A percentile compares a stretch with the other conserved stretches of the same genome.
These are phyloP conservation scores for Ensete glaucum DNA, from an alignment of 176 grass and related monocot genomes.

Conservation along the genomic window DNA sequence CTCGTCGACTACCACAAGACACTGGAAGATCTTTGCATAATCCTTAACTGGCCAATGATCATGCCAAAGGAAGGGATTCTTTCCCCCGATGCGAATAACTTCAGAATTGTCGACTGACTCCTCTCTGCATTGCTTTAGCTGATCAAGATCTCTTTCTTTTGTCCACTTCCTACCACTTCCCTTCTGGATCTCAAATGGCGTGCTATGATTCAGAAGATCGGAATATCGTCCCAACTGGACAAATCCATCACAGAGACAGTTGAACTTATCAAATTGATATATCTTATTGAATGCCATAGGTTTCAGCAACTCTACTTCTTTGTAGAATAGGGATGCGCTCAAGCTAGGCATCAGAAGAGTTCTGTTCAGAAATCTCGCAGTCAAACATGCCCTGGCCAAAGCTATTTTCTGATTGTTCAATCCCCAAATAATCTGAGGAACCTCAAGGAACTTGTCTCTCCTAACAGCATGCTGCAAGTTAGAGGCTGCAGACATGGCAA, in stretches of 20 bases:
- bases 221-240: slow-evolving; percentile 75
- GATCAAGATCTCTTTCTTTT: slow-evolving; percentile 53
- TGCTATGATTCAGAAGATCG: slow-evolving; percentile 47
- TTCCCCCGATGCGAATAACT: slow-evolving; percentile 60
- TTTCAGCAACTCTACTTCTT: slow-evolving; percentile 84
- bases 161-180: slow-evolving; percentile 94
- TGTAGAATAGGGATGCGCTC: slow-evolving; percentile 92
- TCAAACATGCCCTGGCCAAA: slow-evolving; percentile 78
- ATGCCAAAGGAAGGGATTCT: slow-evolving; percentile 92
- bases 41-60: slow-evolving; percentile 89
- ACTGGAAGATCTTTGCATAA: slow-evolving; percentile 73
- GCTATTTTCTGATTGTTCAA: slow-evolving; percentile 99
- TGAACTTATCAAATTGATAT: slow-evolving; percentile 84
- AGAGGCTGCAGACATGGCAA: slow-evolving; percentile 4
- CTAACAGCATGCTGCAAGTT: slow-evolving; percentile 45
- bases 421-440: slow-evolving; percentile 98
- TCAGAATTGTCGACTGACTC: slow-evolving; percentile 38
- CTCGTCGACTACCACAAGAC: slow-evolving; percentile 62
- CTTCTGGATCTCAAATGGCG: slow-evolving; percentile 58
- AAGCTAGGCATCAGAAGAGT: slow-evolving; percentile 94
- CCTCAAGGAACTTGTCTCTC: slow-evolving; percentile 67
- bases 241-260: slow-evolving; percentile 58
- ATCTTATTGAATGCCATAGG: slow-evolving; percentile 77
- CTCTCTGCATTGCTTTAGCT: slow-evolving; percentile 42
- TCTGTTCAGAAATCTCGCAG: slow-evolving; percentile 69